These are phyloP conservation scores for Kentomonas sorsogonicus DNA, from an alignment of 208 protist species.

Conservation along the genomic window DNA sequence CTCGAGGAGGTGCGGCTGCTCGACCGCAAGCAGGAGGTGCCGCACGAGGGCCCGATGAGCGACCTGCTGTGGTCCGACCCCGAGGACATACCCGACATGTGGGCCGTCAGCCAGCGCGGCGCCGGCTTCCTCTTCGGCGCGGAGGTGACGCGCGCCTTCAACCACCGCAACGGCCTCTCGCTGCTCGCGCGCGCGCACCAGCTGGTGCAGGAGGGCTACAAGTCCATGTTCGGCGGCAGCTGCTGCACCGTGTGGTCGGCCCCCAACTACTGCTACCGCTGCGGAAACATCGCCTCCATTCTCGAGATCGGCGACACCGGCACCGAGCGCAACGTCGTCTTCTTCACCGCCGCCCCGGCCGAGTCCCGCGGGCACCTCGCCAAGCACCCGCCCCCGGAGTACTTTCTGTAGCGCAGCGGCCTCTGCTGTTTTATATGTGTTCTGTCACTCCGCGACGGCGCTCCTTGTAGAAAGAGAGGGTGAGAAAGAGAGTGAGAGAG, in stretches of 20 bases:
- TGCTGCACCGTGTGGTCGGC: slow-evolving; percentile 96
- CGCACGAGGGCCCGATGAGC: slow-evolving; percentile 98
- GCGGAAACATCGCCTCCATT: slow-evolving; percentile 98
- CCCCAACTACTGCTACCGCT: slow-evolving; percentile 96
- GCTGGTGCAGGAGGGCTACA: slow-evolving; percentile 95
- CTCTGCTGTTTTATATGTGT: background rate
- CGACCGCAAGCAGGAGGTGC: slow-evolving; percentile 96
- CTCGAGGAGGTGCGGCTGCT: slow-evolving; percentile 95
- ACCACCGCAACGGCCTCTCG: slow-evolving; percentile 90
- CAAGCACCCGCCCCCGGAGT: slow-evolving; percentile 74
- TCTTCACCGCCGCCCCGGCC: slow-evolving; percentile 98
- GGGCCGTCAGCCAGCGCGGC: slow-evolving; percentile 96
- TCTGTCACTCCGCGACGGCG: background rate
- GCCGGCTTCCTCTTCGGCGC: slow-evolving; percentile 99
- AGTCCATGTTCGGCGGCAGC: slow-evolving; percentile 91
- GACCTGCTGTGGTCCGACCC: slow-evolving; percentile 98
- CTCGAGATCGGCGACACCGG: slow-evolving; percentile 94
- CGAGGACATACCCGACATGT: slow-evolving; percentile 92
- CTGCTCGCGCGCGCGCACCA: slow-evolving; percentile 95
- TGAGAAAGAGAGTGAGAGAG: background rate
- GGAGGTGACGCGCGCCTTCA: slow-evolving; percentile 95
- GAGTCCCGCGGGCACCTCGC: slow-evolving; percentile 70
- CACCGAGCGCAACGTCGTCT: slow-evolving; percentile 91
- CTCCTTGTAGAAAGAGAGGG: background rate
- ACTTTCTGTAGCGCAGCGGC: slow-evolving; percentile 56